Evolutionary conservation across 148 eudicot genomes (phyloP).

Genomic region (Fagopyrum esculentum): DNA sequence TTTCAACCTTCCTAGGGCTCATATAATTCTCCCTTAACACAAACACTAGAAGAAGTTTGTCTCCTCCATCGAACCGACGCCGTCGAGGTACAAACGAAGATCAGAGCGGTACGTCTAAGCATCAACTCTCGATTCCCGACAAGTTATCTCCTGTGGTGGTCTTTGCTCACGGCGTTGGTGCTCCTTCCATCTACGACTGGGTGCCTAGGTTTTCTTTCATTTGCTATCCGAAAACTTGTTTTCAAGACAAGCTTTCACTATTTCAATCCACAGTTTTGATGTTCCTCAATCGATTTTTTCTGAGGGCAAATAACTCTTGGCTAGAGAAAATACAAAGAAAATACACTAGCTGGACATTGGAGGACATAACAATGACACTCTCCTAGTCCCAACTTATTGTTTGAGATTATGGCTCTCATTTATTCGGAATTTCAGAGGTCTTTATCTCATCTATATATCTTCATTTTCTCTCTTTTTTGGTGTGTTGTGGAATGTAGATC

Average conservation of each 20-base stretch:
- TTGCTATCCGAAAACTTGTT: background rate
- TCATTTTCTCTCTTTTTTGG: too few species aligned
- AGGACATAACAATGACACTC: too few species aligned
- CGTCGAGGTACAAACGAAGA: conserved; percentile 24
- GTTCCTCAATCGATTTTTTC: background rate
- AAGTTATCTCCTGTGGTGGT: conserved; percentile 54
- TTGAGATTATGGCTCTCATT: too few species aligned
- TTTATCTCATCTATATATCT: too few species aligned
- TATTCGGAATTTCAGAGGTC: too few species aligned
- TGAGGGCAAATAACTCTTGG: background rate
- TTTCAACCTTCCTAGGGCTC: conserved; percentile 1
- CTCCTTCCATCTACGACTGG: conserved; percentile 85
- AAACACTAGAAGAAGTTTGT: background rate
- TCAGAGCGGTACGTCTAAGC: conserved; percentile 8
- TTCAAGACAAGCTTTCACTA: background rate
- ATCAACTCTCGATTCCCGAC: background rate
- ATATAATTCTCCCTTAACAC: background rate
- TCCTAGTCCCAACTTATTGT: too few species aligned
- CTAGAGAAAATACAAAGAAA: too few species aligned
- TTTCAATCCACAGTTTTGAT: background rate
- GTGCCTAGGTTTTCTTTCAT: conserved; percentile 49
- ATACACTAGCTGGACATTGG: too few species aligned
- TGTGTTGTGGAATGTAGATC: too few species aligned
- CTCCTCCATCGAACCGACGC: conserved; percentile 34
- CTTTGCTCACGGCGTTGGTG: conserved; percentile 87